Base-by-base conservation (phyloP, 129 eudicot genomes). In the Saposhnikovia divaricata region DNA sequence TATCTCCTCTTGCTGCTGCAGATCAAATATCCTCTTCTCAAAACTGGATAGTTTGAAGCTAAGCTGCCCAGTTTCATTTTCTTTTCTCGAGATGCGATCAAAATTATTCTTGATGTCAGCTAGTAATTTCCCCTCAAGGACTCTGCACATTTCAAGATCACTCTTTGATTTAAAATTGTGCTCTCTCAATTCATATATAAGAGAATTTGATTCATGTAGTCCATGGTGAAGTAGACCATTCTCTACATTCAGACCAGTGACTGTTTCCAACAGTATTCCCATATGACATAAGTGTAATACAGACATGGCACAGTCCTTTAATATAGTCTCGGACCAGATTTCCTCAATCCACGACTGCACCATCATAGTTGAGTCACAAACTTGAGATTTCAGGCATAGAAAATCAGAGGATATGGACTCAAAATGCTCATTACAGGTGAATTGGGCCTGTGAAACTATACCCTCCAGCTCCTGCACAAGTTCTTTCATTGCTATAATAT, bases 271-370 rank as follows among this genome's bases (percentile, higher is more conserved):
- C 74, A 94, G 86, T 75, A 87, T 85, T 38, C 97, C 98, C 91
- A 90, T 85, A 85, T 94, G 97, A 81, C 98, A 94, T 28, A 90
- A 86, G 78, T 89, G 96, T 65, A 94, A 82, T 40, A 94, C 96
- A 40, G 98, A 91, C 28, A 89, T 46, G 47, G 89, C 92, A 83
- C 90, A 91, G 63, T 94, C 97, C 83, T 94, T 94, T 34, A 81
- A 81, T 72, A 94, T 82, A 81, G 92, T 91, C 78, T 90, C 93
- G 13, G 98, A 91, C 97, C 93, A 91, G 69, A 90, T 81, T 25
- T 91, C 97, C 86, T 94, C 98, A 46, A 91, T 78, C 80, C 87
- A 88, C 59, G 89, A 88, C 72, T 85, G 92, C 71, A 87, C 82
- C 71, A 87, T 78, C 78, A 78, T 82, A 11, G 80, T 81, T 3